Base-by-base conservation (phyloP, 345 rosid species). In the Geranium brycei region DNA sequence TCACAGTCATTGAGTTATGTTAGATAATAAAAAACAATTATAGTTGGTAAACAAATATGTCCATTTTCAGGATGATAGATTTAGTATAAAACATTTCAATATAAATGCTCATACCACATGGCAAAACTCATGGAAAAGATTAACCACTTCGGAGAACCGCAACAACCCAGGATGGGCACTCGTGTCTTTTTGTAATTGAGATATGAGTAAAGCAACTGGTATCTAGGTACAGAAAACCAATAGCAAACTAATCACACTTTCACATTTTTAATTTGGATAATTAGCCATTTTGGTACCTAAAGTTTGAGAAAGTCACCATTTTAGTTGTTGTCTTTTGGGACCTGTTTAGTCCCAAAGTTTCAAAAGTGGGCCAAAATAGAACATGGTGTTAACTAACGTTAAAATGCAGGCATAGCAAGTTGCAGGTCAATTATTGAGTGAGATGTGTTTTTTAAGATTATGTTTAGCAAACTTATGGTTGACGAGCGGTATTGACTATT, bases 91-190 rank as follows among this genome's bases (percentile, higher is more conserved):
- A 60, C 3, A 60, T 19, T 5, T 23, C 1, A 60, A 51, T 0
- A 15, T 55, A 68, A 74, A 8, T 60, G 35, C 70, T 76, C 93
- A 32, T 92, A 92, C 98, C 93, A 87, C 93, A 80, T 92, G 98
- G 70, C 95, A 88, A 72, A 89, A 92, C 83, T 89, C 98, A 58
- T 89, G 98, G 73, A 89, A 86, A 82, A 89, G 80, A 69, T 74
- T 87, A 71, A 89, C 91, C 73, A 92, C 95, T 75, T 89, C 95
- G 66, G 93, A 80, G 78, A 92, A 92, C 69, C 96, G 85, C 73
- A 92, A 68, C 68, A 87, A 77, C 64, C 72, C 56, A 62, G 85
- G 79, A 62, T 69, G 71, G 15, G 81, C 73, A 35, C 63, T 71
- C 64, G 19, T 66, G 57, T 75, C 86, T 73, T 86, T 92, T 66